Evolutionary conservation across 2,329 filamentous ascomycete genomes (phyloP).

Genomic region (Epichloe coenophiala): DNA sequence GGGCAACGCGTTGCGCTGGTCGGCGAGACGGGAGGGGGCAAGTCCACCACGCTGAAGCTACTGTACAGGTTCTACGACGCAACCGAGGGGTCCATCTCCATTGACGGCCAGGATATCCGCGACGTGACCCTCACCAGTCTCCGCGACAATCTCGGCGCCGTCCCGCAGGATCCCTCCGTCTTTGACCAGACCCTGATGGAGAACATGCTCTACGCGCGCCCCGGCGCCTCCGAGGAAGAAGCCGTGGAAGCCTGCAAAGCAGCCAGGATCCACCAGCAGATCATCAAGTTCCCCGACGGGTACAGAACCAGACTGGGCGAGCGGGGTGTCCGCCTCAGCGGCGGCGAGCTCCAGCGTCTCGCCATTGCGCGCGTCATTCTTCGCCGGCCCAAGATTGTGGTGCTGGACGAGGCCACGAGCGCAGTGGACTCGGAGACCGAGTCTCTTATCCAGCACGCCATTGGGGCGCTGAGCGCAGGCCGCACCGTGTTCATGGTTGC

Average conservation of each 20-base stretch:
- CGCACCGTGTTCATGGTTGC: constrained; percentile 40
- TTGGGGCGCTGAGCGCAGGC: constrained; percentile 29
- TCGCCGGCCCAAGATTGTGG: constrained; percentile 15
- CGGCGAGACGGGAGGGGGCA: constrained; percentile 50
- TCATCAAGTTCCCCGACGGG: constrained; percentile 39
- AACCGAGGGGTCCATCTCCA: constrained; percentile 35
- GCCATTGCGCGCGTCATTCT: constrained; percentile 29
- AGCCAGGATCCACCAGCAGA: constrained; percentile 52
- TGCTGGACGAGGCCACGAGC: constrained; percentile 38
- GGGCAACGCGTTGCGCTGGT: constrained; percentile 47
- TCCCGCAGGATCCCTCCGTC: constrained; percentile 49
- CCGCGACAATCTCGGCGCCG: constrained; percentile 45
- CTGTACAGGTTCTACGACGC: constrained; percentile 49
- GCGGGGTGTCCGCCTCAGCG: constrained; percentile 34
- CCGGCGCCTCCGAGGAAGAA: constrained; percentile 46
- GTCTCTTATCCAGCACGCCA: constrained; percentile 28
- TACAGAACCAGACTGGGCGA: constrained; percentile 35
- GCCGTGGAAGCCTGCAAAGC: constrained; percentile 46
- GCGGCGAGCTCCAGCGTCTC: constrained; percentile 36
- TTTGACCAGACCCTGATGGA: constrained; percentile 53
- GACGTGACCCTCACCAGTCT: constrained; percentile 44
- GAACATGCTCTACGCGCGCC: constrained; percentile 50
- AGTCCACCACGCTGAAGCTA: constrained; percentile 48
- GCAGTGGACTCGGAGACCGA: constrained; percentile 33
- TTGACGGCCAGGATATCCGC: constrained; percentile 47